phyloP scores from a whole-genome alignment of 129 eudicot genomes.

The Flaveria linearis region DNA sequence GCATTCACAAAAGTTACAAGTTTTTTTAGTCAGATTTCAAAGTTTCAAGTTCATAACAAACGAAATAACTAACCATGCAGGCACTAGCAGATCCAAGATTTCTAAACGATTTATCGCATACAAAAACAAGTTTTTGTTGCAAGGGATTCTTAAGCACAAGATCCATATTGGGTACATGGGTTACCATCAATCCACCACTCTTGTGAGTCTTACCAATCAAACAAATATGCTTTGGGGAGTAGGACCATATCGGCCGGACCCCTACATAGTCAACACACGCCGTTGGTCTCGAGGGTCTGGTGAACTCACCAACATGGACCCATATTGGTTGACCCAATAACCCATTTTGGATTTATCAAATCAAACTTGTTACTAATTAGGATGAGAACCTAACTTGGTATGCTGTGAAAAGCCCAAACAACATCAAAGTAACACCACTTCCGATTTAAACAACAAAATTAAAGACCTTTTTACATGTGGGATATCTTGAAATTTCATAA shows the following conservation, averaged over 20 bases:
- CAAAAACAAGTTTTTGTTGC: too few species aligned
- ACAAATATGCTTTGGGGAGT: conserved; percentile 1
- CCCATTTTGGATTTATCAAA: neutral
- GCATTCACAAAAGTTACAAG: conserved; percentile 16
- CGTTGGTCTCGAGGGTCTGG: neutral
- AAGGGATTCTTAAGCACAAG: neutral
- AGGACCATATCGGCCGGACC: conserved; percentile 21
- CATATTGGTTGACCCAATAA: neutral
- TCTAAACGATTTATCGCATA: neutral
- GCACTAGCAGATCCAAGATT: neutral
- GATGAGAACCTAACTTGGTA: conserved; percentile 19
- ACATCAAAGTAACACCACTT: conserved; percentile 21
- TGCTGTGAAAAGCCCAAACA: conserved; percentile 26
- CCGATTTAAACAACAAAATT: neutral
- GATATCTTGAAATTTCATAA: neutral
- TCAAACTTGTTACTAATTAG: conserved; percentile 14
- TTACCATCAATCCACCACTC: conserved; percentile 7
- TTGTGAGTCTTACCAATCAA: neutral
- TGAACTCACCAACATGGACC: neutral
- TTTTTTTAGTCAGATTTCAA: conserved; percentile 9
- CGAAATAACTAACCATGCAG: neutral
- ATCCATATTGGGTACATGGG: conserved; percentile 15
- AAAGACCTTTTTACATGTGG: conserved; percentile 4
- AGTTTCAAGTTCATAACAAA: conserved; percentile 9
- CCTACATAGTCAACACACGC: neutral